phyloP scores from a whole-genome alignment of 208 protist species.

The Trypanosoma platydactyli region DNA sequence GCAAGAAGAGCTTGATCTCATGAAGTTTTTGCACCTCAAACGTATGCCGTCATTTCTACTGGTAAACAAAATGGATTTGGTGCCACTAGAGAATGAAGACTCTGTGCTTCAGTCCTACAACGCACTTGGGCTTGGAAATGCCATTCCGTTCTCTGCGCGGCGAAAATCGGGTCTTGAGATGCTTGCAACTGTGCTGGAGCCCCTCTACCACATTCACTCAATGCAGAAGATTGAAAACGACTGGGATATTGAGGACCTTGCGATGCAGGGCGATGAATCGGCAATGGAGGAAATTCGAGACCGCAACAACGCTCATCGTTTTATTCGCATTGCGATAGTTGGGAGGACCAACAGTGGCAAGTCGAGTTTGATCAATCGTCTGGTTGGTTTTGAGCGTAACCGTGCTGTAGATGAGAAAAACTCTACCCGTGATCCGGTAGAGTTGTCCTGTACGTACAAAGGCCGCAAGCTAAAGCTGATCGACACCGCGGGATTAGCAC shows the following conservation, averaged over 20 bases:
- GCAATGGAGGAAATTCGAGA: conserved; percentile 90
- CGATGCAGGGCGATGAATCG: conserved; percentile 73
- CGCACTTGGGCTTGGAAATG: conserved; percentile 64
- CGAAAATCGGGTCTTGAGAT: conserved; percentile 70
- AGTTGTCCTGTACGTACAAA: conserved; percentile 87
- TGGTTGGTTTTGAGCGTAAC: conserved; percentile 90
- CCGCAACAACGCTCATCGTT: conserved; percentile 77
- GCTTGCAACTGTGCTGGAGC: conserved; percentile 69
- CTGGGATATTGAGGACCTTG: conserved; percentile 88
- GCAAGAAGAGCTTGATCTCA: conserved; percentile 66
- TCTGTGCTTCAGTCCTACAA: conserved; percentile 62
- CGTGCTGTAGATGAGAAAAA: conserved; percentile 80
- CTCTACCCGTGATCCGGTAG: conserved; percentile 92
- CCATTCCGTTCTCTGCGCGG: conserved; percentile 72
- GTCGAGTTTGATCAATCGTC: conserved; percentile 92
- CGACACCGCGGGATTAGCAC: conserved; percentile 86
- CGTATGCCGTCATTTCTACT: conserved; percentile 72
- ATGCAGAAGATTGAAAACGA: conserved; percentile 83
- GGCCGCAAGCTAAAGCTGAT: conserved; percentile 87
- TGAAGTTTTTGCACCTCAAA: conserved; percentile 66
- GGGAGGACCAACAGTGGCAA: conserved; percentile 94
- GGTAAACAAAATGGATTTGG: conserved; percentile 91
- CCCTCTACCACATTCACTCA: conserved; percentile 76
- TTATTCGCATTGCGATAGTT: conserved; percentile 90
- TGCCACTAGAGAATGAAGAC: conserved; percentile 49